Evolutionary conservation across 257 asterid species (phyloP).

Genomic region (Apocynum venetum): DNA sequence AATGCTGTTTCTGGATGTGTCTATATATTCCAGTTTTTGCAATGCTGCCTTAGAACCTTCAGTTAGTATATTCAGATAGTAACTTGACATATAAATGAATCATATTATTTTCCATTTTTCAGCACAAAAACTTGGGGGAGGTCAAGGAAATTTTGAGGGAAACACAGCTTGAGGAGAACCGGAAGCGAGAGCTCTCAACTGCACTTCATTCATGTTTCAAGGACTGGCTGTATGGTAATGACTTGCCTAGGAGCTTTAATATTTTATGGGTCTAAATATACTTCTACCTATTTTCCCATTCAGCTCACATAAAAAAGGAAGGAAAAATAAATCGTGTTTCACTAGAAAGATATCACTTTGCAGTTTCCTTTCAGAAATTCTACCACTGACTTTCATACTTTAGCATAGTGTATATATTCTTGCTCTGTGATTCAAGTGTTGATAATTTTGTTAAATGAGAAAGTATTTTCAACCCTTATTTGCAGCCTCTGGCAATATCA

Average conservation of each 20-base stretch:
- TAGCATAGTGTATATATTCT: not conserved
- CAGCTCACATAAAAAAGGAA: too few species aligned
- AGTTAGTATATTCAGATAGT: not conserved
- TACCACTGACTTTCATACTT: not conserved
- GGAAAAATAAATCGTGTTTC: not conserved
- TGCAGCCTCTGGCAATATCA: constrained; percentile 90
- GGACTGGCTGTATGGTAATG: constrained; percentile 94
- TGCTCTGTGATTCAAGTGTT: not conserved
- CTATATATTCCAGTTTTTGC: not conserved
- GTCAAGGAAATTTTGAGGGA: constrained; percentile 71
- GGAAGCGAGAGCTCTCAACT: constrained; percentile 77
- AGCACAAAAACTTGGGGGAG: constrained; percentile 70
- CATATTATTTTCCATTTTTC: constrained; percentile 29
- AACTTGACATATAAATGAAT: constrained; percentile 8
- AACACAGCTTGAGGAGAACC: constrained; percentile 75
- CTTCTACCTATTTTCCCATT: not conserved
- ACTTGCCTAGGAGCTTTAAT: not conserved
- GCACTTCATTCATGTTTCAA: constrained; percentile 84
- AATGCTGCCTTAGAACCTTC: not conserved
- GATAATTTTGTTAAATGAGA: not conserved
- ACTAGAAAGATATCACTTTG: not conserved
- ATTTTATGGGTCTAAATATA: not conserved
- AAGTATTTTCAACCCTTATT: constrained; percentile 11
- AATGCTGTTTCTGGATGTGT: too few species aligned
- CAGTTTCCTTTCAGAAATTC: not conserved